Conservation (phyloP, 1,139 yeast species). For the Lodderomyces jiufengensis region DNA sequence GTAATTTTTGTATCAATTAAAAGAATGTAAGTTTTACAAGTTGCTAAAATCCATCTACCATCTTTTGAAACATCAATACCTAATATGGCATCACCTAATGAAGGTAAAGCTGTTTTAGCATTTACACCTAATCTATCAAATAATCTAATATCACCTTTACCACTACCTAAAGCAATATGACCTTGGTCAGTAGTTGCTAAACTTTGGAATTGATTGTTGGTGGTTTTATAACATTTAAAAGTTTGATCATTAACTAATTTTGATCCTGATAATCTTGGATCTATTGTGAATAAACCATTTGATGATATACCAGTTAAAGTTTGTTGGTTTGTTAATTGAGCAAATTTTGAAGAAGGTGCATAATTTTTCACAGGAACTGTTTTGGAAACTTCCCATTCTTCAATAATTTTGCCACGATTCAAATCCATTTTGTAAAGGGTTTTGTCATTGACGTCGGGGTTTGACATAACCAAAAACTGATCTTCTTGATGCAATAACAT, state of each 20-base stretch:
- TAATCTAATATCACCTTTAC: conserved; percentile 70
- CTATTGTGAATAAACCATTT: conserved; percentile 67
- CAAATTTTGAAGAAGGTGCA: conserved; percentile 68
- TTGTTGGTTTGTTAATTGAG: conserved; percentile 69
- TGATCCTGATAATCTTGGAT: conserved; percentile 62
- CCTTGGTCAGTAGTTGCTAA: conserved; percentile 74
- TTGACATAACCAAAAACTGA: conserved; percentile 61
- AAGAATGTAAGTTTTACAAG: conserved; percentile 67
- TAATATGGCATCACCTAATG: conserved; percentile 69
- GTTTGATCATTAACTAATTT: conserved; percentile 49
- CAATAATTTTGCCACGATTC: conserved; percentile 73
- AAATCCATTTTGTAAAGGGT: conserved; percentile 72
- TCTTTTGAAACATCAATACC: conserved; percentile 73
- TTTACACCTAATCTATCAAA: conserved; percentile 67
- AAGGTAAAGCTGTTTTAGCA: conserved; percentile 78
- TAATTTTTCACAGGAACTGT: conserved; percentile 49
- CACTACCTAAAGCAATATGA: conserved; percentile 69
- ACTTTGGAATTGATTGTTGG: conserved; percentile 56
- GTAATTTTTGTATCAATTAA: conserved; percentile 64
- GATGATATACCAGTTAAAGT: conserved; percentile 68
- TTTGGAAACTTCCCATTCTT: conserved; percentile 64
- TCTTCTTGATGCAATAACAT: conserved; percentile 79
- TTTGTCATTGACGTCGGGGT: conserved; percentile 31
- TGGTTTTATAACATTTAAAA: conserved; percentile 44
- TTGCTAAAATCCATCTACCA: conserved; percentile 79